phyloP scores from a whole-genome alignment of 2,329 filamentous ascomycete species.

The Arachnomyces sp. region DNA sequence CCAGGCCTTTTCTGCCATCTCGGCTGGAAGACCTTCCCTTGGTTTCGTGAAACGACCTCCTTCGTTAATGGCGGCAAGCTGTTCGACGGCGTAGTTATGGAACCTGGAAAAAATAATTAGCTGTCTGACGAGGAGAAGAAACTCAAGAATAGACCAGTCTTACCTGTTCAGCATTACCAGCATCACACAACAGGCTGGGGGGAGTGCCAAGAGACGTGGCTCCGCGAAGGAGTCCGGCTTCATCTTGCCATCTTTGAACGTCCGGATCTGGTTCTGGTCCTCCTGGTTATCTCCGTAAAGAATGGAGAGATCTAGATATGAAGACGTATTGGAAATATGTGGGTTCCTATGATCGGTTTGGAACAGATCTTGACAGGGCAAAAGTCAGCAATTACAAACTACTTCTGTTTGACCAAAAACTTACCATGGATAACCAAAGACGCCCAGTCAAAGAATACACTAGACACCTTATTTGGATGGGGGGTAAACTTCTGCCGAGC shows the following conservation, averaged over 20 bases:
- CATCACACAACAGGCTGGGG: conserved; percentile 62
- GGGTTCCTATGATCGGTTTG: conserved; percentile 57
- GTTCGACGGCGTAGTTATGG: conserved; percentile 76
- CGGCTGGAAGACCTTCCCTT: conserved; percentile 38
- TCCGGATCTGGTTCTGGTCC: conserved; percentile 45
- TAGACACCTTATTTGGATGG: conserved; percentile 65
- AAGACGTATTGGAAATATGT: conserved; percentile 57
- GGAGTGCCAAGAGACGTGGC: conserved; percentile 60
- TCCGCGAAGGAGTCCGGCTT: conserved; percentile 68
- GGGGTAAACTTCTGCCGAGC: conserved; percentile 34
- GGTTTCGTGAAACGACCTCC: conserved; percentile 67
- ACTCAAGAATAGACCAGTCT: neutral
- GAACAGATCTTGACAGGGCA: conserved; percentile 49
- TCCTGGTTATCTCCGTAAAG: conserved; percentile 56
- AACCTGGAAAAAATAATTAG: conserved; percentile 38
- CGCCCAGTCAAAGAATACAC: conserved; percentile 64
- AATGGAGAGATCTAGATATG: conserved; percentile 63
- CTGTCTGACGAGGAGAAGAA: neutral
- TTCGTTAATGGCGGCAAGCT: conserved; percentile 80
- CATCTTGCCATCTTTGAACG: conserved; percentile 57
- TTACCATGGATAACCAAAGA: conserved; percentile 63
- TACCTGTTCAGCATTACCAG: conserved; percentile 59
- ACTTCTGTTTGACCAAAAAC: conserved; percentile 5
- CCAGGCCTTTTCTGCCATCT: conserved; percentile 46
- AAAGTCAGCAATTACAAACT: neutral